Conservation (phyloP, 495 filamentous ascomycete species). For the Aspergillus incahuasiensis region DNA sequence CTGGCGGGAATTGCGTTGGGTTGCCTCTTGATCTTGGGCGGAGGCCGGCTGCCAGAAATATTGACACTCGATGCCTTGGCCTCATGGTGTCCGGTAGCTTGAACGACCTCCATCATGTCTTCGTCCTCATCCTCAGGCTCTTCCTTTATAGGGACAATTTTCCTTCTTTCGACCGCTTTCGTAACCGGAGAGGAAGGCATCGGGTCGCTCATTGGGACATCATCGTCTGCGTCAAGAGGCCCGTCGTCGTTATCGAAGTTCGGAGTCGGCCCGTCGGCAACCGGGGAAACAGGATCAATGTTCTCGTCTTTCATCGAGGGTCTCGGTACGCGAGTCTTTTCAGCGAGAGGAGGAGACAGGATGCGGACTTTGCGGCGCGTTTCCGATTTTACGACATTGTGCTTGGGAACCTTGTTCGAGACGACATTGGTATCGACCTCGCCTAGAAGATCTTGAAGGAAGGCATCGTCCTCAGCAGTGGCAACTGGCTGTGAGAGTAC, state of each 20-base stretch:
- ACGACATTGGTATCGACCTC: conserved; percentile 82
- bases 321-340: conserved; percentile 44
- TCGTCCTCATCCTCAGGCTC: conserved; percentile 70
- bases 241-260: conserved; percentile 52
- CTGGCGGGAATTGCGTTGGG: conserved; percentile 62
- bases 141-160: conserved; percentile 56
- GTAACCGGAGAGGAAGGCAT: conserved; percentile 81
- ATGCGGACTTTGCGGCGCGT: conserved; percentile 72
- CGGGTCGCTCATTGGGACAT: conserved; percentile 81
- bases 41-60: conserved; percentile 75
- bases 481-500: conserved; percentile 37
- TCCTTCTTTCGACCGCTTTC: conserved; percentile 74
- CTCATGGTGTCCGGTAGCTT: conserved; percentile 61
- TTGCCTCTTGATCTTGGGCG: conserved; percentile 67
- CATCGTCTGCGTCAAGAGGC: conserved; percentile 45
- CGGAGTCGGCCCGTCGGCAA: conserved; percentile 34
- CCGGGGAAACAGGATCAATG: conserved; percentile 28
- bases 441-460: conserved; percentile 76
- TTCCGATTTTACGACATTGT: conserved; percentile 64
- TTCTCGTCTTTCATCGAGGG: conserved; percentile 41
- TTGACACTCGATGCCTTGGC: conserved; percentile 70
- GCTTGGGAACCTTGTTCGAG: conserved; percentile 49
- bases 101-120: conserved; percentile 80
- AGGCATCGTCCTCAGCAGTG: conserved; percentile 82
- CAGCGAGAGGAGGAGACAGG: conserved; percentile 65